These are phyloP conservation scores for Lachnellula willkommii DNA, from an alignment of 2,329 filamentous ascomycete species.

Conservation along the genomic window DNA sequence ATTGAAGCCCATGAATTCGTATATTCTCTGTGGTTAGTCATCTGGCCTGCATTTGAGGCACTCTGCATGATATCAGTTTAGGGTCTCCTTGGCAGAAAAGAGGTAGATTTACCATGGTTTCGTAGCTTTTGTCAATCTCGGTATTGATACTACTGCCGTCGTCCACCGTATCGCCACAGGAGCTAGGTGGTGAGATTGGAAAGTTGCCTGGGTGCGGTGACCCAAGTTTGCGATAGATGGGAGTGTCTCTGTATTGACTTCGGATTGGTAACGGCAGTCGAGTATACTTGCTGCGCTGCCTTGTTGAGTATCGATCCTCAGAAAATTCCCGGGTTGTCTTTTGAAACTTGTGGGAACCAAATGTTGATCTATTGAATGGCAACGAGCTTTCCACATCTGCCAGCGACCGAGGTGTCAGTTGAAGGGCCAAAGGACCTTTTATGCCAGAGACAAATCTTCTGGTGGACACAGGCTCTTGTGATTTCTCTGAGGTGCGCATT, in stretches of 20 bases:
- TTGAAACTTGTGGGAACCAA: conserved; percentile 5
- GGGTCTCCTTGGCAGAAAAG: background rate
- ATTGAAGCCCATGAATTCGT: background rate
- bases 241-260: background rate
- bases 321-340: background rate
- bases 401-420: conserved; percentile 15
- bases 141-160: background rate
- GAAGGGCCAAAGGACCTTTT: conserved; percentile 24
- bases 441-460: conserved; percentile 24
- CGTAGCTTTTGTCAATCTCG: background rate
- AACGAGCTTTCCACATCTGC: conserved; percentile 10
- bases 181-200: background rate
- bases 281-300: background rate
- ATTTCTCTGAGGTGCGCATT: background rate
- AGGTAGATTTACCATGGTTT: background rate
- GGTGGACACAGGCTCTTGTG: background rate
- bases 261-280: background rate
- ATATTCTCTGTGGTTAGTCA: background rate
- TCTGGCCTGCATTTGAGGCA: background rate
- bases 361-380: conserved; percentile 7
- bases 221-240: conserved; percentile 19
- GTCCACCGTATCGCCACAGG: background rate
- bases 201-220: conserved; percentile 6
- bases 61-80: background rate
- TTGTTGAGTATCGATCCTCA: background rate